Percentiles rank a stretch among this genome's conserved stretches.
These are phyloP conservation scores for Pseudocohnilembus persalinus DNA, from an alignment of 169 alveolate species.

Conservation along the genomic window DNA sequence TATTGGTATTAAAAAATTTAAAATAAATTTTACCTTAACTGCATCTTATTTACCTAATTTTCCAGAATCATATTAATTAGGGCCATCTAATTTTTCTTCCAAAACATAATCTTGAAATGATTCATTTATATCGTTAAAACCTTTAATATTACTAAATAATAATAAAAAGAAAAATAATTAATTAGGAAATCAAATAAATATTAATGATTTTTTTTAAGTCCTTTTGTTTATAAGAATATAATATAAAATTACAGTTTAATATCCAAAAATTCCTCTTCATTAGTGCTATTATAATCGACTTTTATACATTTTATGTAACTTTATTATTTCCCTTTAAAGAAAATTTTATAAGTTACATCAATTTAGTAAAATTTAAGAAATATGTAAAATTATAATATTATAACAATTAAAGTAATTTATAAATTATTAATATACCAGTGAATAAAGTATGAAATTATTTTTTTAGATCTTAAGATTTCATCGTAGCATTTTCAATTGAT, in stretches of 20 bases:
- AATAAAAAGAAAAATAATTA: too few relatives aligned
- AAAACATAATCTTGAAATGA: constrained; percentile 4
- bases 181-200: too few relatives aligned
- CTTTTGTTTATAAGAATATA: neutral
- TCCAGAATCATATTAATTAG: constrained; percentile 14
- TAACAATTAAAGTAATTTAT: too few relatives aligned
- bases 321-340: constrained; percentile 7
- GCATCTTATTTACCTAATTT: constrained; percentile 29
- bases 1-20: too few relatives aligned
- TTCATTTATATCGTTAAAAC: constrained; percentile 14
- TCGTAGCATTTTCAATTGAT: constrained; percentile 1
- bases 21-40: neutral
- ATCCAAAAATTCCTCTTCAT: constrained; percentile 13
- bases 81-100: constrained; percentile 10
- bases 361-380: too few relatives aligned
- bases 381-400: too few relatives aligned
- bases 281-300: neutral
- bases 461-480: neutral
- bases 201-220: neutral
- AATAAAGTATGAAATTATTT: neutral
- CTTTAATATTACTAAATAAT: neutral
- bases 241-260: constrained; percentile 9
- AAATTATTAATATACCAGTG: neutral
- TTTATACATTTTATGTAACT: constrained; percentile 13
- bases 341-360: too few relatives aligned